phyloP scores from a whole-genome alignment of 129 eudicot genomes.

The Sambucus nigra region DNA sequence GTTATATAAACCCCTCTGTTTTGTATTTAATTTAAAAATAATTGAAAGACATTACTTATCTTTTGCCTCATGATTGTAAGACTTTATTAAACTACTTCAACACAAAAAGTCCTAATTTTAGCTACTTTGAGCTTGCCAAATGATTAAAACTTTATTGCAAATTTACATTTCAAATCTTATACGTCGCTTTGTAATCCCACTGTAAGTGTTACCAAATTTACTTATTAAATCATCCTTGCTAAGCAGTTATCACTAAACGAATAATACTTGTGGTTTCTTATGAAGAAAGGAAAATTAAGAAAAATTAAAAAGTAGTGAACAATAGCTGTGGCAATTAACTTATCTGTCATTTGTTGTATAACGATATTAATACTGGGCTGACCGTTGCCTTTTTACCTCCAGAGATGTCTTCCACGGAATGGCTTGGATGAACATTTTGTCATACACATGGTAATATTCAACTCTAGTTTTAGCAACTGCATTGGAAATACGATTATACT shows the following conservation, averaged over 20 bases:
- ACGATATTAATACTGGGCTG: background rate
- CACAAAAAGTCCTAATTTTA: background rate
- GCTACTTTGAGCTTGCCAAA: background rate
- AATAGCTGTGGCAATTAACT: background rate
- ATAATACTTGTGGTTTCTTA: too few relatives aligned
- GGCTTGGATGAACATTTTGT: conserved; percentile 84
- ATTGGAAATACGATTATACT: background rate
- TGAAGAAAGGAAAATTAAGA: too few relatives aligned
- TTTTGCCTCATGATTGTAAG: background rate
- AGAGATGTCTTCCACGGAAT: conserved; percentile 86
- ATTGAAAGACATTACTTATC: background rate
- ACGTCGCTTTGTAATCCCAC: background rate
- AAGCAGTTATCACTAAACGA: too few relatives aligned
- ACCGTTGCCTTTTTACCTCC: conserved; percentile 20
- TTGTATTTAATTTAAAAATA: too few relatives aligned
- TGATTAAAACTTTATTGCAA: background rate
- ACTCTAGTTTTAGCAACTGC: background rate
- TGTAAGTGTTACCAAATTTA: background rate
- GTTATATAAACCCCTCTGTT: background rate
- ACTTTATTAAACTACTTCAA: background rate
- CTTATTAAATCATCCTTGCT: background rate
- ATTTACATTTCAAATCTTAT: background rate
- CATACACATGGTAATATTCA: conserved; percentile 60
- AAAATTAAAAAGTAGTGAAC: too few relatives aligned
- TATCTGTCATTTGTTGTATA: background rate